A percentile compares a stretch with the other conserved stretches of the same genome.
Conservation (phyloP, 202 grass and related monocot species). For the Carex sylvatica region DNA sequence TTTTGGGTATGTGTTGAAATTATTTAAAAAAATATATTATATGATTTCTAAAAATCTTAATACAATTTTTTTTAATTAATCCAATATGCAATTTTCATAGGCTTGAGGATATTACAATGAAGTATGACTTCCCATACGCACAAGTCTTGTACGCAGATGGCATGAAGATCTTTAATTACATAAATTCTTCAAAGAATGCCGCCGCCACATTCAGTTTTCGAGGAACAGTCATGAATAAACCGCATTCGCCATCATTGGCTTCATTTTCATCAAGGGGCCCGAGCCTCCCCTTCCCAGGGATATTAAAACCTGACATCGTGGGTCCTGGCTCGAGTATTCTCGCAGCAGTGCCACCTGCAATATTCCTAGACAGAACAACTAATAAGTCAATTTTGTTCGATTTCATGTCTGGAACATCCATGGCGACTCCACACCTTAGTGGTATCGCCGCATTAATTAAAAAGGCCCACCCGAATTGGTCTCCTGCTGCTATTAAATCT, state of each 20-base stretch:
- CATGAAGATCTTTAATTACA: slow-evolving; percentile 18
- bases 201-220: slow-evolving; percentile 20
- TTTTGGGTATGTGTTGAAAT: not conserved
- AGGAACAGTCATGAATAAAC: slow-evolving; percentile 24
- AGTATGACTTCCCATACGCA: slow-evolving; percentile 17
- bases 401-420: slow-evolving; percentile 42
- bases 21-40: not conserved
- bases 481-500: slow-evolving; percentile 36
- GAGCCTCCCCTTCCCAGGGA: not conserved
- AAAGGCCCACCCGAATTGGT: slow-evolving; percentile 32
- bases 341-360: slow-evolving; percentile 22
- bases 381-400: slow-evolving; percentile 5
- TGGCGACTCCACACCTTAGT: slow-evolving; percentile 33
- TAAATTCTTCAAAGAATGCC: not conserved
- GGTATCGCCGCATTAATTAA: slow-evolving; percentile 34
- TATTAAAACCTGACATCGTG: slow-evolving; percentile 41
- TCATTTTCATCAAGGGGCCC: slow-evolving; percentile 33
- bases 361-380: not conserved
- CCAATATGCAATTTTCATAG: not conserved
- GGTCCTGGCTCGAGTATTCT: slow-evolving; percentile 41
- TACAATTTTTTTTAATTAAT: not conserved
- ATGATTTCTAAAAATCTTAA: not conserved
- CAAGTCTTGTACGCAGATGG: slow-evolving; percentile 19
- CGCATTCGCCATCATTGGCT: slow-evolving; percentile 2
- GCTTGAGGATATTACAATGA: not conserved